Evolutionary conservation across 1,284 basidiomycete species (phyloP).

Genomic region (Puccinia sorghi): DNA sequence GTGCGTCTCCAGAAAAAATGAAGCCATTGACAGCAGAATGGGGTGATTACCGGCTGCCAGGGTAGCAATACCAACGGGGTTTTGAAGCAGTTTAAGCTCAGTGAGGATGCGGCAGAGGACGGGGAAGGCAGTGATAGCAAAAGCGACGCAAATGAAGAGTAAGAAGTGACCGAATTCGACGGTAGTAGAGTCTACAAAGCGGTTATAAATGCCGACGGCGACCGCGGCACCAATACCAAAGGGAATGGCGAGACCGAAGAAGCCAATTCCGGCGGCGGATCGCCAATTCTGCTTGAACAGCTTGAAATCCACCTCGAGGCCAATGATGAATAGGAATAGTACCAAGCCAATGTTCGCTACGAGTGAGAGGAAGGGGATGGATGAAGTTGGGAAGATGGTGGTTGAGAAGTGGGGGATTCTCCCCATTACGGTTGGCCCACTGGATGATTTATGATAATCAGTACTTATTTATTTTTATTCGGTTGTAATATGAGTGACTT

Average conservation of each 20-base stretch:
- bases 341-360: slow-evolving; percentile 80
- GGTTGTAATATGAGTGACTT: too few species aligned
- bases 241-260: slow-evolving; percentile 71
- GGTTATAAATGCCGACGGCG: slow-evolving; percentile 74
- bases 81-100: slow-evolving; percentile 73
- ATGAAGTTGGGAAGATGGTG: slow-evolving; percentile 74
- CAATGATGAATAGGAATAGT: slow-evolving; percentile 73
- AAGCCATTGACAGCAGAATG: background rate
- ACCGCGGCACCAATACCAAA: slow-evolving; percentile 83
- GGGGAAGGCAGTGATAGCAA: slow-evolving; percentile 73
- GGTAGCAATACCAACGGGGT: slow-evolving; percentile 87
- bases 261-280: slow-evolving; percentile 61
- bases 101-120: slow-evolving; percentile 88
- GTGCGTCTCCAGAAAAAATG: background rate
- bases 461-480: too few species aligned
- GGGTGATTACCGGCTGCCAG: slow-evolving; percentile 70
- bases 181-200: slow-evolving; percentile 68
- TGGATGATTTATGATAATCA: background rate
- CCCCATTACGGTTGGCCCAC: slow-evolving; percentile 50
- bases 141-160: slow-evolving; percentile 79
- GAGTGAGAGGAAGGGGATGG: slow-evolving; percentile 71
- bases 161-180: slow-evolving; percentile 82
- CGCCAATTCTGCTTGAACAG: slow-evolving; percentile 71
- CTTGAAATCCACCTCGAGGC: slow-evolving; percentile 80
- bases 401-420: slow-evolving; percentile 77